A percentile compares a stretch with the other conserved stretches of the same genome.
phyloP scores from a whole-genome alignment of 2,329 filamentous ascomycete species.

The Lasiodiplodia sp. region DNA sequence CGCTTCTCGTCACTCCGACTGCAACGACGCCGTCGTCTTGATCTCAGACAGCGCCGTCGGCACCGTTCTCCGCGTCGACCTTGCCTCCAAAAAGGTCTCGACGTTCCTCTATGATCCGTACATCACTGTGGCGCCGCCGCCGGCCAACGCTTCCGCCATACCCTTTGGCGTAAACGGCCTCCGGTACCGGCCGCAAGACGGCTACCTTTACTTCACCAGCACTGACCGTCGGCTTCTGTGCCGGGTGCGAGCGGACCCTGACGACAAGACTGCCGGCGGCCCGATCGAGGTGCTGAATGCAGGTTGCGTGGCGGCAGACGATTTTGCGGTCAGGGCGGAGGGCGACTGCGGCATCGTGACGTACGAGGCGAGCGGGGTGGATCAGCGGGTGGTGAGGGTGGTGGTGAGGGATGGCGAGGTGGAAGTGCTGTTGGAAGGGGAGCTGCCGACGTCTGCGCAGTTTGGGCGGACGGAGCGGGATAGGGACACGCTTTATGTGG shows the following conservation, averaged over 20 bases:
- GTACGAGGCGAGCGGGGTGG: not conserved
- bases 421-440: not conserved
- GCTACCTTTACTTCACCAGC: conserved; percentile 37
- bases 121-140: conserved; percentile 8
- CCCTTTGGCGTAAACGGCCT: conserved; percentile 39
- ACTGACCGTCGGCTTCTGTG: conserved; percentile 22
- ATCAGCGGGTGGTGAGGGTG: not conserved
- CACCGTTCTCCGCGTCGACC: conserved; percentile 32
- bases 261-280: conserved; percentile 27
- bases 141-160: conserved; percentile 17
- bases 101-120: conserved; percentile 32
- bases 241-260: conserved; percentile 32
- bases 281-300: not conserved
- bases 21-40: conserved; percentile 30
- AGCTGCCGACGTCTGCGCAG: not conserved
- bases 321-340: not conserved
- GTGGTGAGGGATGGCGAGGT: not conserved
- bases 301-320: not conserved
- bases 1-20: not conserved
- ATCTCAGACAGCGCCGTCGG: conserved; percentile 37
- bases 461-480: not conserved
- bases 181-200: conserved; percentile 30
- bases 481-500: not conserved
- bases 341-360: not conserved
- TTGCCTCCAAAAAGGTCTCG: conserved; percentile 14